These are phyloP conservation scores for Calocybe cyanea DNA, from an alignment of 768 basidiomycete species.

Conservation along the genomic window DNA sequence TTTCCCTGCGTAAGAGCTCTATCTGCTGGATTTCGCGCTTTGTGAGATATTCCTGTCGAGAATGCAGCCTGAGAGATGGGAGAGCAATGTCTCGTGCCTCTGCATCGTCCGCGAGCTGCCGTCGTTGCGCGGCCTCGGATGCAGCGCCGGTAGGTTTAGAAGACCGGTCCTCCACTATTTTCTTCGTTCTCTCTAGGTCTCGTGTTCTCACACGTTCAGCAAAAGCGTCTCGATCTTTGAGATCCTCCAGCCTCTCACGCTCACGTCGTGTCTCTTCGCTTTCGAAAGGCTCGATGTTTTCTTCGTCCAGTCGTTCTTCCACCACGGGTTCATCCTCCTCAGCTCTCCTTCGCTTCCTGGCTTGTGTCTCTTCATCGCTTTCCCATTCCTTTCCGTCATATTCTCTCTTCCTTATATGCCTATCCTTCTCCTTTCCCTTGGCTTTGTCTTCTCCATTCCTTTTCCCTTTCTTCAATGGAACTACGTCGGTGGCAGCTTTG, in stretches of 20 bases:
- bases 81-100: slow-evolving; percentile 51
- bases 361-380: slow-evolving; percentile 82
- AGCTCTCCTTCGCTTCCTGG: slow-evolving; percentile 59
- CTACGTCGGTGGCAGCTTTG: slow-evolving; percentile 42
- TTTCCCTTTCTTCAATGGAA: slow-evolving; percentile 40
- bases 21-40: slow-evolving; percentile 97
- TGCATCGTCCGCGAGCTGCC: slow-evolving; percentile 77
- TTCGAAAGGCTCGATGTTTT: slow-evolving; percentile 49
- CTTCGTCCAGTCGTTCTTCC: slow-evolving; percentile 33
- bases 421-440: slow-evolving; percentile 51
- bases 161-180: slow-evolving; percentile 88
- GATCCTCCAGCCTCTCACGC: slow-evolving; percentile 71
- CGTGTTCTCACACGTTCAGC: slow-evolving; percentile 81
- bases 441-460: slow-evolving; percentile 43
- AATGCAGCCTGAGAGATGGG: slow-evolving; percentile 79
- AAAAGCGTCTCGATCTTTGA: slow-evolving; percentile 89
- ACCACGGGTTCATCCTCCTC: slow-evolving; percentile 34
- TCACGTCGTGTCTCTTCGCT: slow-evolving; percentile 71
- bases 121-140: slow-evolving; percentile 77
- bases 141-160: slow-evolving; percentile 70
- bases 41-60: slow-evolving; percentile 92
- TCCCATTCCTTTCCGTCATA: slow-evolving; percentile 84
- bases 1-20: slow-evolving; percentile 88
- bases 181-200: slow-evolving; percentile 84
- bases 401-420: slow-evolving; percentile 76